A percentile compares a stretch with the other conserved stretches of the same genome.
phyloP scores from a whole-genome alignment of 129 eudicot genomes.

The Chrysanthemum lavandulifolium region DNA sequence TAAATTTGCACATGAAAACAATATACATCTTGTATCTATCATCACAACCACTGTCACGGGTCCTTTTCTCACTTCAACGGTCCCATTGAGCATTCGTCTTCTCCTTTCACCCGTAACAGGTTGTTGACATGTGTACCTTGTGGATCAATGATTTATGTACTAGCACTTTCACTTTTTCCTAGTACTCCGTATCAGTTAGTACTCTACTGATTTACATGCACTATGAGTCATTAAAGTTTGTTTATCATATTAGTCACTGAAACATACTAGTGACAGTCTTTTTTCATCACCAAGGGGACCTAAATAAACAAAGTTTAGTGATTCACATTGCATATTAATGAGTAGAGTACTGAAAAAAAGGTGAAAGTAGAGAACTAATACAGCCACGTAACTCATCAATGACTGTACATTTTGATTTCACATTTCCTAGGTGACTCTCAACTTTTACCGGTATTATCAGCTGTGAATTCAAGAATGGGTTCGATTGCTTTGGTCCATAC shows the following conservation, averaged over 20 bases:
- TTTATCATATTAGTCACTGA: too few species aligned
- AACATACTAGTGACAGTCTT: too few species aligned
- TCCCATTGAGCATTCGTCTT: conserved; percentile 69
- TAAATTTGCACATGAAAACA: conserved; percentile 52
- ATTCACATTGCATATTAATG: too few species aligned
- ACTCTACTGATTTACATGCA: too few species aligned
- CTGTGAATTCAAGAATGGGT: conserved; percentile 92
- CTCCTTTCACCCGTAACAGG: conserved; percentile 90
- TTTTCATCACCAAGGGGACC: too few species aligned
- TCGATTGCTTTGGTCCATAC: conserved; percentile 89
- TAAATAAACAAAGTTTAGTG: too few species aligned
- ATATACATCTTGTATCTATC: conserved; percentile 60
- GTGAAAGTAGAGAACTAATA: too few species aligned
- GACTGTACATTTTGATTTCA: conserved; percentile 5
- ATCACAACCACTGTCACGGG: conserved; percentile 81
- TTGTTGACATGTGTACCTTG: conserved; percentile 18
- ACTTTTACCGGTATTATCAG: conserved; percentile 43
- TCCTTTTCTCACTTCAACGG: conserved; percentile 66
- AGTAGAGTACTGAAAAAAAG: too few species aligned
- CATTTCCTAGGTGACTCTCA: conserved; percentile 48
- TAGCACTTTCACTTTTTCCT: too few species aligned
- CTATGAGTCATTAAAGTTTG: too few species aligned
- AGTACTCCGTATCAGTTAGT: too few species aligned
- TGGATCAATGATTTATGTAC: not conserved
- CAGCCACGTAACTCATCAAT: not conserved